Evolutionary conservation across 257 asterid species (phyloP), one percentile per base, ranked within the genome.

Genomic region (Eucommia ulmoides): DNA sequence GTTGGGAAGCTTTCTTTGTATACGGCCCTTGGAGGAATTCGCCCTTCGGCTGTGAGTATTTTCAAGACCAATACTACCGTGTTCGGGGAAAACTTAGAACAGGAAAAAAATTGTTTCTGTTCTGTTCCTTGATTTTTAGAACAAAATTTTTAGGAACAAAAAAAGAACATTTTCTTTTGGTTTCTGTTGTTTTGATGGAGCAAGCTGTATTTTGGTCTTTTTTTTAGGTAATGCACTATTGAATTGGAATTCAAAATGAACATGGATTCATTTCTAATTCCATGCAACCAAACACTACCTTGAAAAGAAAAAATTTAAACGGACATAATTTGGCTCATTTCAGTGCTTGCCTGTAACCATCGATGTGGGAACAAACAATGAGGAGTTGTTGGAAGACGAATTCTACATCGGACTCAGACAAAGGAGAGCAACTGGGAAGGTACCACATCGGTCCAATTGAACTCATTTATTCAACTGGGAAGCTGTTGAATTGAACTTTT

Each of bases 11-110:
- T 88, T 44, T 81, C 97, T 58, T 60, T 88, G 55, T 84, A 88
- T 61, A 64, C 97, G 20, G 97, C 97, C 56, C 89, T 88, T 53
- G 97, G 97, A 48, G 97, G 97, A 23, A 70, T 88, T 60, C 93
- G 93, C 20, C 97, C 97, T 35, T 88, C 97, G 19, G 87, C 86
- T 23, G 42, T 33, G 17, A 50, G 19, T 25, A 21, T 44, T 20
- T 24, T 45, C 54, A 24, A 11, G 38, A 23, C 53, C 49, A 46
- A 24, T 51, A 55, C 45, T 48, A 22, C 38, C 23, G 38, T 51
- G 22, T 52, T 20, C 19, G 45, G 3, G 23, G n/a, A n/a, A n/a
- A n/a, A n/a, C n/a, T n/a, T n/a, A n/a, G n/a, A n/a, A n/a, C n/a
- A n/a, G n/a, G n/a, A n/a, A n/a, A n/a, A n/a, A n/a, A n/a, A n/a